Evolutionary conservation across 805 yeast genomes (phyloP), one percentile per base, ranked within the genome.

Genomic region (Candida maris): DNA sequence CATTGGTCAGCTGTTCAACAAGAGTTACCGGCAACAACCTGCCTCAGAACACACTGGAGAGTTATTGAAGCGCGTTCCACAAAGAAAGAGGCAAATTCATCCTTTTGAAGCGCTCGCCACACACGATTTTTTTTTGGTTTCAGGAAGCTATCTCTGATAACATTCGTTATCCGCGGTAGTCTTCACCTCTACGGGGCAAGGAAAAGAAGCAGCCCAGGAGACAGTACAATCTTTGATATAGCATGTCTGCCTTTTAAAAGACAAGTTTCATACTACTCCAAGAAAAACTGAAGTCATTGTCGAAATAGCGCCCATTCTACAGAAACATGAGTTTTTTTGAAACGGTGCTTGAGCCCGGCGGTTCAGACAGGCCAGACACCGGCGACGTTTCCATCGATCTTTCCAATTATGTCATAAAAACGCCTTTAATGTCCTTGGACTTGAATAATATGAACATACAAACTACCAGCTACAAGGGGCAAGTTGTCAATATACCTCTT

Each of bases 371-470:
- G 20, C 49, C 49, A 7, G 41, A 39, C 3, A 39, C 46, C 5
- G 46, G 46, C 6, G 45, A 42, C 17, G 45, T 45, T 5, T 42
- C 49, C 9, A 38, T 45, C 6, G 49, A 45, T 32, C 15, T 45
- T 7, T 41, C 38, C 10, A 38, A 35, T 21, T 37, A 39, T 9
- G 39, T 42, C 5, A 36, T 40, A 19, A 45, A 45, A 26, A 42
- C 49, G 5, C 49, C 46, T 2, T 30, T 42, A 19, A 42, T 42
- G 46, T 34, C 43, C 8, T 36, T 45, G 27, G 49, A 45, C 38
- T 38, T 45, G 23, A 45, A 42, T n/a, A 38, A 45, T 13, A 40
- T 39, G 41, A 38, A 39, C 28, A 27, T 45, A 13, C 46, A 42
- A n/a, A 31, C 42, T 7, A 40, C 36, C 6, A 42, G 41, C 6